Evolutionary conservation across 305 asterid genomes (phyloP).

Genomic region (Fraxinus ornus): DNA sequence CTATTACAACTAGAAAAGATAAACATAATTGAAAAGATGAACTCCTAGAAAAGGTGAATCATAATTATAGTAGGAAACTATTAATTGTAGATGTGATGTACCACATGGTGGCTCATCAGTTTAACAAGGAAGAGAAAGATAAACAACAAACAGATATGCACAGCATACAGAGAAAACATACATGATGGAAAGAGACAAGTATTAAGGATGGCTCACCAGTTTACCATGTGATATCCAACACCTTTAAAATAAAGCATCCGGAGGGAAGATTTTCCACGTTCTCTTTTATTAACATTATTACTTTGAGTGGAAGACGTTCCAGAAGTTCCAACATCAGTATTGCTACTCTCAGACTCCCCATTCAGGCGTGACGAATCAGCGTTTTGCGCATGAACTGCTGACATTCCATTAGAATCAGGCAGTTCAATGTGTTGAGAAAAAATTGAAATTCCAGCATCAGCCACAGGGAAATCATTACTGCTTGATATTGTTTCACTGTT

Average conservation of each 20-base stretch:
- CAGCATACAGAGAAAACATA: not conserved
- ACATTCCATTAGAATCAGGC: slow-evolving; percentile 54
- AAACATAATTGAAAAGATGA: not conserved
- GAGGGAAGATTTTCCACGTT: slow-evolving; percentile 67
- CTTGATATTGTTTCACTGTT: slow-evolving; percentile 42
- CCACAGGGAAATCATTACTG: slow-evolving; percentile 44
- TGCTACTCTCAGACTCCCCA: slow-evolving; percentile 43
- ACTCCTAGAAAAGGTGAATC: not conserved
- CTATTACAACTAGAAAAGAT: not conserved
- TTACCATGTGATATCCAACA: slow-evolving; percentile 97
- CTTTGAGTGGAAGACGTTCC: slow-evolving; percentile 54
- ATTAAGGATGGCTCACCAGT: slow-evolving; percentile 64
- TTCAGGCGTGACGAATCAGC: slow-evolving; percentile 38
- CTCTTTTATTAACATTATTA: slow-evolving; percentile 51
- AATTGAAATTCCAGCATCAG: slow-evolving; percentile 45
- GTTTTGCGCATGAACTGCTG: slow-evolving; percentile 41
- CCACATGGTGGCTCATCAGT: not conserved
- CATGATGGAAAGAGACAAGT: not conserved
- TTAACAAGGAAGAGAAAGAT: not conserved
- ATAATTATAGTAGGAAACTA: not conserved
- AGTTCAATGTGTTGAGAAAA: slow-evolving; percentile 42
- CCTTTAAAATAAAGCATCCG: slow-evolving; percentile 78
- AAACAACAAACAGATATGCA: not conserved
- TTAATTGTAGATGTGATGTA: not conserved
- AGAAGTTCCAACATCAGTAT: slow-evolving; percentile 55